A percentile compares a stretch with the other conserved stretches of the same genome.
Evolutionary conservation across 2,329 filamentous ascomycete genomes (phyloP).

Genomic region (Cladosporium halotolerans): DNA sequence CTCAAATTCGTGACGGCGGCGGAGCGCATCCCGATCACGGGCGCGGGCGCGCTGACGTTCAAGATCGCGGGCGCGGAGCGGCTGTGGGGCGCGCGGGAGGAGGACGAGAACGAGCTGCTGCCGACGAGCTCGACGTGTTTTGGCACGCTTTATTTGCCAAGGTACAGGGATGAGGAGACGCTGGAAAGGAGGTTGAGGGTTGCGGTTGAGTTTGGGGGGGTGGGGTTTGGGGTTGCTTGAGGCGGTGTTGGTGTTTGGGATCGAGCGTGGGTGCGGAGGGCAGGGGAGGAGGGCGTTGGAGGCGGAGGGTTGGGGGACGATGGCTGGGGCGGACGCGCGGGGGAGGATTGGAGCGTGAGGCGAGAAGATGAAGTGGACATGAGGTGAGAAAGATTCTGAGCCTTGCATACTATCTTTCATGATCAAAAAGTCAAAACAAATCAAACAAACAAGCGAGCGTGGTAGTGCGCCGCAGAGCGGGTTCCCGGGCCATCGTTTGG

Average conservation of each 20-base stretch:
- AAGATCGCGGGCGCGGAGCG: neutral
- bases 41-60: slow-evolving; percentile 36
- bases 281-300: too few relatives aligned
- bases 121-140: slow-evolving; percentile 89
- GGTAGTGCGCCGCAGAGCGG: too few relatives aligned
- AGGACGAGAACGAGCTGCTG: neutral
- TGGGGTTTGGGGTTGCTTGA: slow-evolving; percentile 64
- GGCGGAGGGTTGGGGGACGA: too few relatives aligned
- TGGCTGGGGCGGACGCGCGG: too few relatives aligned
- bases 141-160: slow-evolving; percentile 76
- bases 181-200: slow-evolving; percentile 70
- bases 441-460: neutral
- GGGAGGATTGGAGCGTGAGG: too few relatives aligned
- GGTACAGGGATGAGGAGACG: slow-evolving; percentile 66
- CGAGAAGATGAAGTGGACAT: too few relatives aligned
- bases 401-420: too few relatives aligned
- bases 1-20: slow-evolving; percentile 94
- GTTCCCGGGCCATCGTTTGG: too few relatives aligned
- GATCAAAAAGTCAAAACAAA: neutral
- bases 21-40: slow-evolving; percentile 82
- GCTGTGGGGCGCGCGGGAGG: neutral
- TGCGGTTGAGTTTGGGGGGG: slow-evolving; percentile 72
- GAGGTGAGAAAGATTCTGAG: too few relatives aligned
- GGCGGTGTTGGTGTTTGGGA: neutral
- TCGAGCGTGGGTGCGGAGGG: too few relatives aligned